Conservation (phyloP, 2,329 filamentous ascomycete species). For the Aspergillus sp. region DNA sequence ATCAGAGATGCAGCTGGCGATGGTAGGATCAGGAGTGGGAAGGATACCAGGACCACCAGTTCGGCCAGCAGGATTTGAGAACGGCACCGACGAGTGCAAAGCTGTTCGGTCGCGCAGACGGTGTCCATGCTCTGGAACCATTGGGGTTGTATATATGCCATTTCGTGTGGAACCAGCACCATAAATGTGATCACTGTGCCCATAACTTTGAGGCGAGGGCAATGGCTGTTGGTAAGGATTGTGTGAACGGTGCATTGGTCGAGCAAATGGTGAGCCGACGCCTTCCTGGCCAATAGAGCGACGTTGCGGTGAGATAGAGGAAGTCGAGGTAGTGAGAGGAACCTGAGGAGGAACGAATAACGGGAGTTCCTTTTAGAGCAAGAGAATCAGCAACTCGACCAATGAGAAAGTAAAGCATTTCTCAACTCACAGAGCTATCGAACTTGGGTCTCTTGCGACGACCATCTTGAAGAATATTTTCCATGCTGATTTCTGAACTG, state of each 20-base stretch:
- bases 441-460: constrained; percentile 91
- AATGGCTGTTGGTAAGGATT: constrained; percentile 71
- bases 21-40: constrained; percentile 94
- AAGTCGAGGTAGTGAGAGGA: constrained; percentile 90
- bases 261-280: constrained; percentile 68
- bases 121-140: constrained; percentile 56
- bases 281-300: constrained; percentile 72
- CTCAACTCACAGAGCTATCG: constrained; percentile 86
- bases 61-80: constrained; percentile 40
- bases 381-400: constrained; percentile 7
- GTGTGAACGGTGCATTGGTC: constrained; percentile 76
- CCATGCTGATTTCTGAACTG: constrained; percentile 94
- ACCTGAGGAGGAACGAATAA: constrained; percentile 93
- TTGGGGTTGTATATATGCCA: constrained; percentile 62
- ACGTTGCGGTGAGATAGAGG: constrained; percentile 90
- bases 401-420: constrained; percentile 15
- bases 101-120: constrained; percentile 65
- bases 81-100: constrained; percentile 47
- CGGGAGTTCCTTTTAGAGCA: constrained; percentile 73
- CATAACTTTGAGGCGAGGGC: constrained; percentile 80
- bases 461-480: constrained; percentile 97
- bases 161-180: constrained; percentile 31
- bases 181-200: constrained; percentile 48
- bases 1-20: constrained; percentile 94
- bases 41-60: constrained; percentile 60